Conservation (phyloP, 805 yeast genomes). For the Kodamaea nitidulidarum region DNA sequence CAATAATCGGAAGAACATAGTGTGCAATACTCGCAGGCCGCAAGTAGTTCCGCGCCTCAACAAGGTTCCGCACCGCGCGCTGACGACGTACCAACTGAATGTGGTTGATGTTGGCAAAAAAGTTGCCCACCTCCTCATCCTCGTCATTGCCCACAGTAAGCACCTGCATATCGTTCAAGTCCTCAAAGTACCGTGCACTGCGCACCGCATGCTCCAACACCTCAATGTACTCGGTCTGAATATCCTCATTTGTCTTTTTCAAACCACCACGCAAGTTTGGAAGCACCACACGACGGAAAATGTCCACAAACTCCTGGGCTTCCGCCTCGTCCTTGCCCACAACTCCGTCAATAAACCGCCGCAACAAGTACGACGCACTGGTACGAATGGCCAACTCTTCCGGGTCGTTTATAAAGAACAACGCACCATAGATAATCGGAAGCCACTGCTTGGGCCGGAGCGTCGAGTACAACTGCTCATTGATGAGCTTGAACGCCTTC, state of each 20-base stretch:
- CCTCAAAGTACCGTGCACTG: slow-evolving; percentile 41
- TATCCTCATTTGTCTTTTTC: slow-evolving; percentile 51
- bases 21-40: slow-evolving; percentile 63
- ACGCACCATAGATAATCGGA: slow-evolving; percentile 65
- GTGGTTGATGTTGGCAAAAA: slow-evolving; percentile 72
- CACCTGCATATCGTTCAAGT: slow-evolving; percentile 61
- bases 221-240: slow-evolving; percentile 68
- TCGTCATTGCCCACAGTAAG: slow-evolving; percentile 58
- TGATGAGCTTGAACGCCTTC: slow-evolving; percentile 60
- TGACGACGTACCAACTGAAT: slow-evolving; percentile 84
- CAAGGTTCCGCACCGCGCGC: slow-evolving; percentile 69
- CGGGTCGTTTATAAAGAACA: slow-evolving; percentile 71
- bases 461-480: slow-evolving; percentile 46
- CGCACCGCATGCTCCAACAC: slow-evolving; percentile 62
- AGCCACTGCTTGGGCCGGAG: slow-evolving; percentile 65
- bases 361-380: slow-evolving; percentile 63
- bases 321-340: slow-evolving; percentile 22
- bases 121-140: slow-evolving; percentile 49
- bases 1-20: slow-evolving; percentile 80
- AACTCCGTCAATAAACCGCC: slow-evolving; percentile 59
- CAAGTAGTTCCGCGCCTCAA: slow-evolving; percentile 44
- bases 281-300: slow-evolving; percentile 52
- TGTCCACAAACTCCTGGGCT: slow-evolving; percentile 27
- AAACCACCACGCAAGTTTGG: slow-evolving; percentile 68
- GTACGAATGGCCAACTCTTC: slow-evolving; percentile 78